Evolutionary conservation across 2,329 filamentous ascomycete genomes (phyloP).

Genomic region (Eutypella sp.): DNA sequence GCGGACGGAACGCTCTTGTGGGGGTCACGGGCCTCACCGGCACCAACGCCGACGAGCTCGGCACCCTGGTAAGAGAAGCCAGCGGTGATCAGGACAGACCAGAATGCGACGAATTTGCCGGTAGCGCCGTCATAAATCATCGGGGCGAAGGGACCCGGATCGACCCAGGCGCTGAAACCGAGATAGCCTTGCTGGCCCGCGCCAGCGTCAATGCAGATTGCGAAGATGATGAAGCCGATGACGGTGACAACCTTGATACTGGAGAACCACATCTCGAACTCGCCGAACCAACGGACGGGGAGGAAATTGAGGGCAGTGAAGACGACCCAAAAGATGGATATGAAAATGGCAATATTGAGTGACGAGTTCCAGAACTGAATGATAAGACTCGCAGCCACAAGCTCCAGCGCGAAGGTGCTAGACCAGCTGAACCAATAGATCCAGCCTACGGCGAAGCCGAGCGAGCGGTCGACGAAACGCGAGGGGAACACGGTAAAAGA

Average conservation of each 20-base stretch:
- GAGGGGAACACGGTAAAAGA: slow-evolving; percentile 73
- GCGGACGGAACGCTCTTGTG: slow-evolving; percentile 67
- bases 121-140: slow-evolving; percentile 49
- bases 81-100: slow-evolving; percentile 62
- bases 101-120: slow-evolving; percentile 65
- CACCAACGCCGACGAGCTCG: slow-evolving; percentile 73
- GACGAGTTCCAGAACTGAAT: slow-evolving; percentile 67
- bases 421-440: slow-evolving; percentile 77
- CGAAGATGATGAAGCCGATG: slow-evolving; percentile 70
- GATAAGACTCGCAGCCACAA: slow-evolving; percentile 67
- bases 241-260: slow-evolving; percentile 73
- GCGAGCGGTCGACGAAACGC: slow-evolving; percentile 63
- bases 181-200: slow-evolving; percentile 65
- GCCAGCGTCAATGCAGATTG: slow-evolving; percentile 69
- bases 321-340: slow-evolving; percentile 66
- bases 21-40: slow-evolving; percentile 70
- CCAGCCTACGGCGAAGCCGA: slow-evolving; percentile 77
- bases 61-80: slow-evolving; percentile 69
- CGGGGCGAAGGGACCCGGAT: slow-evolving; percentile 63
- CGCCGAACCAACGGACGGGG: slow-evolving; percentile 67
- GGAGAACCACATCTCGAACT: slow-evolving; percentile 75
- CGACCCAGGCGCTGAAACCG: slow-evolving; percentile 66
- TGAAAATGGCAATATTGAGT: slow-evolving; percentile 66
- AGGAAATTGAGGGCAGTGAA: slow-evolving; percentile 67
- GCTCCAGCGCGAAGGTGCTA: slow-evolving; percentile 67